These are phyloP conservation scores for Tuber borchii DNA, from an alignment of 495 filamentous ascomycete species.

Conservation along the genomic window DNA sequence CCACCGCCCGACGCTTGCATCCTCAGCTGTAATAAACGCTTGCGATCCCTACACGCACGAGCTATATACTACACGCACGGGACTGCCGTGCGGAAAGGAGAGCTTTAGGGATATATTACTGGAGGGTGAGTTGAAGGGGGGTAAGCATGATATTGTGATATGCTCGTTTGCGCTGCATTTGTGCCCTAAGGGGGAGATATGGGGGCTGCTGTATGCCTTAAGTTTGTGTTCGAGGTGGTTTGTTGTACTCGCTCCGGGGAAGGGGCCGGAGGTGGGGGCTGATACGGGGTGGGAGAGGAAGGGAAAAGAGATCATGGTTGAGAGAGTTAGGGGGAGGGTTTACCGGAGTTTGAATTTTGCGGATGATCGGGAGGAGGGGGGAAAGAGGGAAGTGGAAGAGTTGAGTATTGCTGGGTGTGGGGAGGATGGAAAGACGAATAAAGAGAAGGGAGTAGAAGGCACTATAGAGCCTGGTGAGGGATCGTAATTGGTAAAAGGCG, in stretches of 20 bases:
- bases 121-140: constrained; percentile 12
- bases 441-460: not conserved
- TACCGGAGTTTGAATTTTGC: constrained; percentile 36
- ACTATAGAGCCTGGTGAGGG: not conserved
- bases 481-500: not conserved
- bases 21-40: constrained; percentile 15
- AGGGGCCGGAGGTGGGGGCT: constrained; percentile 32
- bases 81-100: constrained; percentile 28
- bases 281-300: constrained; percentile 36
- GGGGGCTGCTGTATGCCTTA: constrained; percentile 27
- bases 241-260: constrained; percentile 35
- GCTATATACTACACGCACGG: constrained; percentile 25
- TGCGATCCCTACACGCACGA: constrained; percentile 32
- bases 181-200: constrained; percentile 27
- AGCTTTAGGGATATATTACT: constrained; percentile 27
- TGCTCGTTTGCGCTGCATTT: constrained; percentile 35
- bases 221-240: constrained; percentile 25
- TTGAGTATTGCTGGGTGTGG: not conserved
- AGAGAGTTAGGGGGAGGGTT: constrained; percentile 33
- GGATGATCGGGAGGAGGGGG: constrained; percentile 15
- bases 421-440: not conserved
- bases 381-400: not conserved
- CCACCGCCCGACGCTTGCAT: constrained; percentile 8
- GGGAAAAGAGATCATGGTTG: constrained; percentile 28
- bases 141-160: constrained; percentile 26